Evolutionary conservation across 2,329 filamentous ascomycete species (phyloP).

Genomic region (Lasiodiplodia hormozganensis): DNA sequence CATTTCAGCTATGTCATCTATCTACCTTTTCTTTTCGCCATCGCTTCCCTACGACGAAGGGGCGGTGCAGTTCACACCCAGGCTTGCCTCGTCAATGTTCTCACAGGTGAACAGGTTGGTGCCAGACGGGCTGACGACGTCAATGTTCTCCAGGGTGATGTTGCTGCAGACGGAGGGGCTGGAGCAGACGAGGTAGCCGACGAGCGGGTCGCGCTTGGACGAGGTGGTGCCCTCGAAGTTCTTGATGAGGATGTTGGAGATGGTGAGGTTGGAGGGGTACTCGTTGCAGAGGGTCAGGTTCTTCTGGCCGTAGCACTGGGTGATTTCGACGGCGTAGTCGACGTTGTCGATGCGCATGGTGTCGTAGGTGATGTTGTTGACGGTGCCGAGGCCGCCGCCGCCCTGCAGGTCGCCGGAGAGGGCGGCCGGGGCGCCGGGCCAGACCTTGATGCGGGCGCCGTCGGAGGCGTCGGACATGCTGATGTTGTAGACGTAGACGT

Average conservation of each 20-base stretch:
- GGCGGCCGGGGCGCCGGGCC: constrained; percentile 65
- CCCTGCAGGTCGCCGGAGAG: constrained; percentile 68
- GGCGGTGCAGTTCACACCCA: constrained; percentile 20
- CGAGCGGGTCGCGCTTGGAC: constrained; percentile 50
- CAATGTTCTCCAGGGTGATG: constrained; percentile 63
- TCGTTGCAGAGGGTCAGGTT: constrained; percentile 67
- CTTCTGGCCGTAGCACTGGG: constrained; percentile 70
- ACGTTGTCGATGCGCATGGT: constrained; percentile 66
- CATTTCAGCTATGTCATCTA: neutral
- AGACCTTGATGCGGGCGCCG: constrained; percentile 76
- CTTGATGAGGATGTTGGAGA: constrained; percentile 62
- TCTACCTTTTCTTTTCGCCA: neutral
- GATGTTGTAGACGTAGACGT: constrained; percentile 62
- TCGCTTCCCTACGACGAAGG: neutral
- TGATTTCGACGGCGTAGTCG: constrained; percentile 69
- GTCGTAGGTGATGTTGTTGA: constrained; percentile 72
- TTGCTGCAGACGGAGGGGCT: constrained; percentile 56
- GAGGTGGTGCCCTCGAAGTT: constrained; percentile 64
- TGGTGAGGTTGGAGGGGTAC: constrained; percentile 63
- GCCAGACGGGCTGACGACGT: constrained; percentile 53
- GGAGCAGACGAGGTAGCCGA: constrained; percentile 54
- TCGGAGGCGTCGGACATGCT: constrained; percentile 56
- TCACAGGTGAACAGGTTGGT: constrained; percentile 23
- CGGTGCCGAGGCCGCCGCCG: constrained; percentile 68
- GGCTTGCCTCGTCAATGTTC: constrained; percentile 17